Evolutionary conservation across 23 red algal genomes (phyloP).

Genomic region (Chondrus crispus): DNA sequence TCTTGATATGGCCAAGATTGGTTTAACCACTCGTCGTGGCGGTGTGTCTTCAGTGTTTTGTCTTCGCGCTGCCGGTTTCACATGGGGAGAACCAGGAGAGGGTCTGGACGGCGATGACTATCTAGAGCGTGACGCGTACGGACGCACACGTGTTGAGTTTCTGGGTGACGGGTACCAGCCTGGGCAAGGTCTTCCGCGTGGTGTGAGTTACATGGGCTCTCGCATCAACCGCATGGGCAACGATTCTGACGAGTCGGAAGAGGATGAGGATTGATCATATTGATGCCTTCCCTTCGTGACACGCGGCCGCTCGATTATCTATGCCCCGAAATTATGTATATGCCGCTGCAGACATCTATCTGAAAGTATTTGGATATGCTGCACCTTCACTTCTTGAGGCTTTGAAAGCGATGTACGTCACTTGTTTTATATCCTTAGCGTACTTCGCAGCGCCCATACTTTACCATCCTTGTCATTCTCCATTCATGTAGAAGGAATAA

Average conservation of each 20-base stretch:
- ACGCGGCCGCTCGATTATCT: too few species aligned
- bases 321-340: too few species aligned
- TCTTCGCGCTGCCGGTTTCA: constrained; percentile 33
- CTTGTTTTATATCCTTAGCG: too few species aligned
- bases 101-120: constrained; percentile 37
- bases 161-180: constrained; percentile 16
- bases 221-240: constrained; percentile 39
- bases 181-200: constrained; percentile 23
- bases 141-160: constrained; percentile 28
- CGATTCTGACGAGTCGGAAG: neutral
- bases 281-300: too few species aligned
- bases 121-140: constrained; percentile 62
- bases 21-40: constrained; percentile 39
- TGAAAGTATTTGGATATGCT: too few species aligned
- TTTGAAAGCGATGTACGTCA: too few species aligned
- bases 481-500: too few species aligned
- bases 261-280: neutral
- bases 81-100: constrained; percentile 52
- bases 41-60: constrained; percentile 57
- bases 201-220: constrained; percentile 67
- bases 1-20: constrained; percentile 68
- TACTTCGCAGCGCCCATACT: too few species aligned
- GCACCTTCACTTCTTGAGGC: too few species aligned
- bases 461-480: too few species aligned
- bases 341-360: too few species aligned